A percentile compares a stretch with the other conserved stretches of the same genome.
Conservation (phyloP, 768 basidiomycete species). For the Termitomyces titanicus region DNA sequence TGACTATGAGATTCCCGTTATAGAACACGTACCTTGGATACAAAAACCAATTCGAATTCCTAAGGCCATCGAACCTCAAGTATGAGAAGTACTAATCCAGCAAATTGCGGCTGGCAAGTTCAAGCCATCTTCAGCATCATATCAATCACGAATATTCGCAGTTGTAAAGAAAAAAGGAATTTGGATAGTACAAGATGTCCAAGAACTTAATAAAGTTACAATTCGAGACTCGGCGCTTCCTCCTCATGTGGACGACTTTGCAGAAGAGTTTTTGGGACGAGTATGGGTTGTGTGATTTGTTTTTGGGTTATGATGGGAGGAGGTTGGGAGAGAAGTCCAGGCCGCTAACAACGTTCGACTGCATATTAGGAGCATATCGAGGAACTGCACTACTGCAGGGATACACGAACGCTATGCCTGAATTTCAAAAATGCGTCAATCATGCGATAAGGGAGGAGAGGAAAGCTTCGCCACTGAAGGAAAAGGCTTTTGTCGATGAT, state of each 20-base stretch:
- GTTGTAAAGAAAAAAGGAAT: background rate
- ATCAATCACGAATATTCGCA: too few species aligned
- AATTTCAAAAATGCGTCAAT: background rate
- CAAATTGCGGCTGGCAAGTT: too few species aligned
- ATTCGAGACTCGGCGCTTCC: background rate
- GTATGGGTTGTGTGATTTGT: slow-evolving; percentile 8
- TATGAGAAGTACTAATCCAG: too few species aligned
- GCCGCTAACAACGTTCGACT: background rate
- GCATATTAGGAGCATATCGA: background rate
- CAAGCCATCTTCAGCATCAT: too few species aligned
- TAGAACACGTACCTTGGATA: too few species aligned
- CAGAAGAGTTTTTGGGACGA: slow-evolving; percentile 6
- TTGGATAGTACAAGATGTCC: background rate
- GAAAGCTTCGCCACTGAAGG: background rate
- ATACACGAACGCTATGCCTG: background rate
- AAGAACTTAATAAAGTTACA: background rate
- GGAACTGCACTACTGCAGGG: background rate
- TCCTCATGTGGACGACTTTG: slow-evolving; percentile 8
- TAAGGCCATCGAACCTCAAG: too few species aligned
- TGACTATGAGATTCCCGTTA: too few species aligned
- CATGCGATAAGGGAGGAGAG: background rate
- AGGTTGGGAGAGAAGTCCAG: background rate
- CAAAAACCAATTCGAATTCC: too few species aligned
- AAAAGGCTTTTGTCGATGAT: too few species aligned
- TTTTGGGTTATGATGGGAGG: background rate